phyloP scores from a whole-genome alignment of 2,329 filamentous ascomycete species.

The Sarocladiaceae sp. region DNA sequence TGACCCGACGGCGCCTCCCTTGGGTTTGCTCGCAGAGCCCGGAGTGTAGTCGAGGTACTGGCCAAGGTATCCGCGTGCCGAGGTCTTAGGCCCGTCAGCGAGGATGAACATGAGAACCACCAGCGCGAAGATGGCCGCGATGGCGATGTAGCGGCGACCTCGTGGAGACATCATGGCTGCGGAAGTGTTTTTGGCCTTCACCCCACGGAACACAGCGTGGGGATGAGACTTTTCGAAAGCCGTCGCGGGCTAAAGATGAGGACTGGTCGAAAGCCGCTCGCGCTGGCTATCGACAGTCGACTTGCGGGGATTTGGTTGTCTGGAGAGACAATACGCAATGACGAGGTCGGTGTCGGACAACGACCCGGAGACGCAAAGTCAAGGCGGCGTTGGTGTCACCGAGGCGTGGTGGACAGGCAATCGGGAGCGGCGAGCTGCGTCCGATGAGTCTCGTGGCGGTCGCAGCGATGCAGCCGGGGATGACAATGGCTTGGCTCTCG shows the following conservation, averaged over 20 bases:
- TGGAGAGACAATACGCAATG: not conserved
- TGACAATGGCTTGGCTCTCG: not conserved
- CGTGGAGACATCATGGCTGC: constrained; percentile 8
- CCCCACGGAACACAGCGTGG: not conserved
- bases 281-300: constrained; percentile 8
- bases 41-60: constrained; percentile 9
- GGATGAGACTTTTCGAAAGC: constrained; percentile 1
- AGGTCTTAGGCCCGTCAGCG: not conserved
- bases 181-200: not conserved
- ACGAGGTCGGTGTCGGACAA: not conserved
- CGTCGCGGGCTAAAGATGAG: not conserved
- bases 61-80: constrained; percentile 10
- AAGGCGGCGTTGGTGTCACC: constrained; percentile 3
- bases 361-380: not conserved
- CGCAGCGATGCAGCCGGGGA: not conserved
- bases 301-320: not conserved
- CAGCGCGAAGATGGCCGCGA: constrained; percentile 7
- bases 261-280: constrained; percentile 7
- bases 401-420: not conserved
- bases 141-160: constrained; percentile 9
- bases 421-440: constrained; percentile 6
- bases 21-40: constrained; percentile 1
- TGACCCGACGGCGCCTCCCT: constrained; percentile 13
- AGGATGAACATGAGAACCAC: constrained; percentile 10
- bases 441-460: constrained; percentile 7